Evolutionary conservation across 2,329 filamentous ascomycete genomes (phyloP).

Genomic region (Helotiales sp.): DNA sequence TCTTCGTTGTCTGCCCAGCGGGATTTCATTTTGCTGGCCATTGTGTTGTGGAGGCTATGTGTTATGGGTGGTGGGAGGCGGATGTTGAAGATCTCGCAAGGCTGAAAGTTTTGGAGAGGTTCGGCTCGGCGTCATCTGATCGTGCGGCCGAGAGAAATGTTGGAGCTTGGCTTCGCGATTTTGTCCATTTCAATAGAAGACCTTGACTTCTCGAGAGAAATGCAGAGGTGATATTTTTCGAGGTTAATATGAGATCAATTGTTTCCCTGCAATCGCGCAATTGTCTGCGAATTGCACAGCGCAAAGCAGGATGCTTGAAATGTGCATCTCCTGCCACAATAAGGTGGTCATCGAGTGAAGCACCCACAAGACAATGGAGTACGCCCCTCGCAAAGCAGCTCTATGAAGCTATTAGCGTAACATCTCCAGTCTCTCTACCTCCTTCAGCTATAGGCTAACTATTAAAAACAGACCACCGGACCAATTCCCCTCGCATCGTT

Average conservation of each 20-base stretch:
- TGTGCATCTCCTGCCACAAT: conserved; percentile 27
- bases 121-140: not conserved
- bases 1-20: conserved; percentile 89
- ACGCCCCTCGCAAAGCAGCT: conserved; percentile 90
- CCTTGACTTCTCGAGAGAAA: conserved; percentile 10
- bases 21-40: conserved; percentile 54
- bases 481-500: conserved; percentile 91
- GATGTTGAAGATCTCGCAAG: conserved; percentile 11
- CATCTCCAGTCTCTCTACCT: conserved; percentile 21
- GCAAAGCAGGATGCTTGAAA: conserved; percentile 30
- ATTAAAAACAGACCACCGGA: conserved; percentile 69
- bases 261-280: conserved; percentile 33
- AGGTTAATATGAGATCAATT: conserved; percentile 39
- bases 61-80: conserved; percentile 2
- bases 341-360: conserved; percentile 41
- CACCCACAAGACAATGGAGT: conserved; percentile 67
- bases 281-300: conserved; percentile 26
- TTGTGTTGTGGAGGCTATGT: conserved; percentile 25
- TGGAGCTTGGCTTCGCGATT: not conserved
- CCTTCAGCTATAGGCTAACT: not conserved
- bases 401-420: conserved; percentile 83
- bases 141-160: not conserved
- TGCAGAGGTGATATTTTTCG: conserved; percentile 26
- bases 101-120: conserved; percentile 16
- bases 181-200: not conserved